phyloP scores from a whole-genome alignment of 495 filamentous ascomycete species.

The Parathielavia appendiculata region DNA sequence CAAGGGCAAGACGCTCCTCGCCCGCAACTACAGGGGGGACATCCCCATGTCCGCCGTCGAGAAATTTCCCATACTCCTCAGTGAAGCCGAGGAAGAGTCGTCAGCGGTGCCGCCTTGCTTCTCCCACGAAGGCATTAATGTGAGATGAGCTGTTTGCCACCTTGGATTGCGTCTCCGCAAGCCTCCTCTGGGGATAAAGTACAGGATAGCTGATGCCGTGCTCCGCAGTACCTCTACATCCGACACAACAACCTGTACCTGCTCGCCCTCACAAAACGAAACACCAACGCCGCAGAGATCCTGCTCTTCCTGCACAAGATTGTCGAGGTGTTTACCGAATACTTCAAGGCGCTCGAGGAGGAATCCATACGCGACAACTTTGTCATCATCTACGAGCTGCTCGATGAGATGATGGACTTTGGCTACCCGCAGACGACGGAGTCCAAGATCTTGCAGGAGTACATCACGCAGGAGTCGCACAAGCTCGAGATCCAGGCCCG shows the following conservation, averaged over 20 bases:
- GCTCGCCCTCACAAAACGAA: conserved; percentile 95
- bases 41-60: conserved; percentile 99
- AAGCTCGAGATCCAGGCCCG: conserved; percentile 96
- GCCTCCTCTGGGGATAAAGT: not conserved
- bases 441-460: conserved; percentile 98
- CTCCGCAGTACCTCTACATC: conserved; percentile 90
- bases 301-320: conserved; percentile 96
- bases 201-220: conserved; percentile 5
- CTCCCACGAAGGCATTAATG: conserved; percentile 97
- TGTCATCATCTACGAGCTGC: conserved; percentile 96
- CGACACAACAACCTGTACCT: conserved; percentile 99
- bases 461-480: conserved; percentile 99
- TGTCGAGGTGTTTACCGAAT: conserved; percentile 98
- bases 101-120: conserved; percentile 97
- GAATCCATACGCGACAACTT: conserved; percentile 99
- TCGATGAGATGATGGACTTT: conserved; percentile 99
- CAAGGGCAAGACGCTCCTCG: conserved; percentile 99
- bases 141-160: conserved; percentile 41
- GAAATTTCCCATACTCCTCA: conserved; percentile 93
- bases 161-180: no score
- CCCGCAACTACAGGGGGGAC: conserved; percentile 97
- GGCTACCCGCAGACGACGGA: conserved; percentile 99
- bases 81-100: conserved; percentile 98
- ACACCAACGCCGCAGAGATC: conserved; percentile 98
- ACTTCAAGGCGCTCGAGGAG: conserved; percentile 99